phyloP scores from a whole-genome alignment of 2,329 filamentous ascomycete genomes.

The Leptographium wingfieldii region DNA sequence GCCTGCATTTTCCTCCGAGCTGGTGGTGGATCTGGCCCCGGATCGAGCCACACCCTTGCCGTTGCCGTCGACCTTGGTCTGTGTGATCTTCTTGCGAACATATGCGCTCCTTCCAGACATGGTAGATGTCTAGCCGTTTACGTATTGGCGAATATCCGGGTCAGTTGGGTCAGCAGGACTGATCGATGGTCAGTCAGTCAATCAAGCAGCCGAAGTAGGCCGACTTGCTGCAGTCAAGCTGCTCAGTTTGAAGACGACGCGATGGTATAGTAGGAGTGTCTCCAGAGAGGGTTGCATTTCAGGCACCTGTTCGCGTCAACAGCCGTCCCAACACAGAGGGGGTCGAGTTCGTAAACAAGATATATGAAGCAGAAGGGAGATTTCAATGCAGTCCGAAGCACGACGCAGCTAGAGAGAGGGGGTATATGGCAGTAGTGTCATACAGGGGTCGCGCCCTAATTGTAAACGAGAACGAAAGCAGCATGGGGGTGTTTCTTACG shows the following conservation, averaged over 20 bases:
- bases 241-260: neutral
- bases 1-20: conserved; percentile 27
- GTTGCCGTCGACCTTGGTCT: conserved; percentile 25
- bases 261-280: neutral
- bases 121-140: neutral
- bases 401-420: neutral
- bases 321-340: neutral
- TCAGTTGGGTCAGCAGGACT: neutral
- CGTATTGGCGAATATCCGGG: neutral
- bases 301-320: neutral
- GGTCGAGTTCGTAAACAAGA: neutral
- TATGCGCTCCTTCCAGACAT: conserved; percentile 49
- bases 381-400: neutral
- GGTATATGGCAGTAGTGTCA: neutral
- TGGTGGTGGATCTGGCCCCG: conserved; percentile 25
- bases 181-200: neutral
- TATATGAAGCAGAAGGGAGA: neutral
- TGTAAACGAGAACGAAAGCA: neutral
- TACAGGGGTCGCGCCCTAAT: neutral
- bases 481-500: too few relatives aligned
- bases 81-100: conserved; percentile 45
- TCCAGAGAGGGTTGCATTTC: neutral
- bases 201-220: neutral
- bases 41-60: conserved; percentile 14
- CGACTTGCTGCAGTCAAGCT: neutral